Evolutionary conservation across 768 basidiomycete genomes (phyloP), one percentile per base, ranked within the genome.

Genomic region (Floccularia luteovirens): DNA sequence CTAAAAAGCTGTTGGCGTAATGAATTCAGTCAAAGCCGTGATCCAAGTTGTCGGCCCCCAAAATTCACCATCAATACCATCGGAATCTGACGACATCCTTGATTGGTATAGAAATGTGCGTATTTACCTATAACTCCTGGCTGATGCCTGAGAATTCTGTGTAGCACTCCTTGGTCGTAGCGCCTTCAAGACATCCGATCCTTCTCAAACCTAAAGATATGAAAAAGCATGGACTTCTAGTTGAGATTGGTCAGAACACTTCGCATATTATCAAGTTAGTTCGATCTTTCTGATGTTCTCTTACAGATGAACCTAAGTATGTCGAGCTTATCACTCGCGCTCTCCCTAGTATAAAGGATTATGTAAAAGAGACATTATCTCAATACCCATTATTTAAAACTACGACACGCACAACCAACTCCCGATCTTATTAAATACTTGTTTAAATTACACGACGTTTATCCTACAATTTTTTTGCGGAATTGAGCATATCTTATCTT

Each of bases 41-140:
- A 68, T 92, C 24, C 89, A 92, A 52, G 77, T 96, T 17, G 72
- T 89, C 11, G 89, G 89, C 8, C 68, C 74, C 34, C 69, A 73
- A 33, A 72, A 62, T 35, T 58, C 74, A 36, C 83, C 81, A 0
- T 44, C 66, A 20, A 64, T 67, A 27, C 79, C 82, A 14, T 67
- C 68, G 45, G 68, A 78, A 36, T 56, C 70, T 7, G 72, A 77
- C 8, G 75, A 71, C 8, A 66, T 82, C 21, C 66, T 75, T 28
- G 50, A 59, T 13, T 94, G 90, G 90, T 93, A 90, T 63, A 64
- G 67, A 43, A 67, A 79, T 58, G 87, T 84, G 45, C 40, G 68
- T 34, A 25, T 38, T 24, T 0, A 7, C 7, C 20, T 19, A 8
- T 5, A 38, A 19, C 14, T 34, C 21, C 11, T 35, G 22, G 6